These are phyloP conservation scores for Aphanomyces invadans DNA, from an alignment of 352 stramenopile species.

Conservation along the genomic window DNA sequence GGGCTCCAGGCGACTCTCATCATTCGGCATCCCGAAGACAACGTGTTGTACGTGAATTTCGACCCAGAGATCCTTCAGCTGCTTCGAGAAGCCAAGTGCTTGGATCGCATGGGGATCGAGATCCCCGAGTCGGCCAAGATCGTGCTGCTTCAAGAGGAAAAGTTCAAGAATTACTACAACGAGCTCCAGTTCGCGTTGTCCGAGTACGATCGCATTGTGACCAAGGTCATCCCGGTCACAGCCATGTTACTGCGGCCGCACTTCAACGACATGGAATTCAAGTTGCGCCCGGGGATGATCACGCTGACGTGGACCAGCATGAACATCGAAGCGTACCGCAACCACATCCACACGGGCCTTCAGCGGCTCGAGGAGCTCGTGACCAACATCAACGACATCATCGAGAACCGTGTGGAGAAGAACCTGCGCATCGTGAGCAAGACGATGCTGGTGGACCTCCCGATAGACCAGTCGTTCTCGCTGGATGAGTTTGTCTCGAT, in stretches of 20 bases:
- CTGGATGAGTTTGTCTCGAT: constrained; percentile 97
- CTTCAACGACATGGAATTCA: constrained; percentile 99
- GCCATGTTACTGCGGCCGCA: constrained; percentile 93
- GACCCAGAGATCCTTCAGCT: constrained; percentile 98
- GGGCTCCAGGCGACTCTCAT: constrained; percentile 97
- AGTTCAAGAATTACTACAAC: constrained; percentile 99
- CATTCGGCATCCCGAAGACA: constrained; percentile 97
- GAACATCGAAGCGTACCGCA: constrained; percentile 98
- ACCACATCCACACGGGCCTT: constrained; percentile 87
- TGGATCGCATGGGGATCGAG: constrained; percentile 98
- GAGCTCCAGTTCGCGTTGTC: constrained; percentile 95
- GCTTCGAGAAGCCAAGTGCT: constrained; percentile 94
- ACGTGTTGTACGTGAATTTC: constrained; percentile 99
- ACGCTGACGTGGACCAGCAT: constrained; percentile 99
- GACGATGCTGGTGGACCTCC: constrained; percentile 95
- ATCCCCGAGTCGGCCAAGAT: constrained; percentile 97
- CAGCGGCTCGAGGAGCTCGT: constrained; percentile 96
- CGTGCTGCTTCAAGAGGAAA: constrained; percentile 96
- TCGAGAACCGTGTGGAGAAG: constrained; percentile 98
- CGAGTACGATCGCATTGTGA: constrained; percentile 96
- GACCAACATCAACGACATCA: constrained; percentile 98
- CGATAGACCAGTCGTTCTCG: constrained; percentile 93
- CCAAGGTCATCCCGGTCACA: constrained; percentile 96
- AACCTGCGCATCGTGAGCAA: constrained; percentile 98
- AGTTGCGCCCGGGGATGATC: constrained; percentile 97